phyloP scores from a whole-genome alignment of 2,329 filamentous ascomycete species.

The Colletotrichum zoysiae region DNA sequence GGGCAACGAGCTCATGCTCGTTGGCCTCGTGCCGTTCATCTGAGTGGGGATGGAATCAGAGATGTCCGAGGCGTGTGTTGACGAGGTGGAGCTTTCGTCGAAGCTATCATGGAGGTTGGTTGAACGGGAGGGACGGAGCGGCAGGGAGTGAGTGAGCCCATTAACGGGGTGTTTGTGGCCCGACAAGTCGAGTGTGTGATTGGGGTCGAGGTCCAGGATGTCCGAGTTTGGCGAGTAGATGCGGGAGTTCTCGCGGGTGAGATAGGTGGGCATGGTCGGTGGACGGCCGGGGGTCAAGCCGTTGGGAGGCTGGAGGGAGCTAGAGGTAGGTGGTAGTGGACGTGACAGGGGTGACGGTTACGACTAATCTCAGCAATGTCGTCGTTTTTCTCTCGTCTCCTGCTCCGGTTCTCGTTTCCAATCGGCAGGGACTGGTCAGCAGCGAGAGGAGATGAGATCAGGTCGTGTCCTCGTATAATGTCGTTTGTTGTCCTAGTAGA shows the following conservation, averaged over 20 bases:
- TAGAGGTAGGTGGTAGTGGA: constrained; percentile 13
- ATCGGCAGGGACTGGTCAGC: neutral
- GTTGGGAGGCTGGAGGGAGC: constrained; percentile 25
- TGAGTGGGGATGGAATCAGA: constrained; percentile 60
- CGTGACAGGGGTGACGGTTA: constrained; percentile 19
- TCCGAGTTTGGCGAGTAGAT: constrained; percentile 58
- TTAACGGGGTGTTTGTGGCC: constrained; percentile 50
- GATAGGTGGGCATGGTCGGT: constrained; percentile 65
- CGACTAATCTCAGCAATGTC: constrained; percentile 29
- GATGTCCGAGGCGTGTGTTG: constrained; percentile 64
- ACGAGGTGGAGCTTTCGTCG: constrained; percentile 67
- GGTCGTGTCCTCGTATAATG: constrained; percentile 1
- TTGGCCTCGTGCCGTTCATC: constrained; percentile 55
- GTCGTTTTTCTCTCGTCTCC: constrained; percentile 6
- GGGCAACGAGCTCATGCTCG: constrained; percentile 71
- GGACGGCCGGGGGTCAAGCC: constrained; percentile 30
- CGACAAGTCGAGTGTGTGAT: constrained; percentile 53
- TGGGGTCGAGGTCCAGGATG: constrained; percentile 59
- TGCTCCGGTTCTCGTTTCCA: neutral
- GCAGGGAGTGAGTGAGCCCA: constrained; percentile 47
- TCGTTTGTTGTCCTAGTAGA: constrained; percentile 6
- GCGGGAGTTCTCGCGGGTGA: constrained; percentile 60
- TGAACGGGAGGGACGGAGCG: constrained; percentile 56
- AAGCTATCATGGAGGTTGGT: constrained; percentile 65
- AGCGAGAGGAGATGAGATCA: neutral